Evolutionary conservation across 352 stramenopile species (phyloP).

Genomic region (Globisporangium echinulatum): DNA sequence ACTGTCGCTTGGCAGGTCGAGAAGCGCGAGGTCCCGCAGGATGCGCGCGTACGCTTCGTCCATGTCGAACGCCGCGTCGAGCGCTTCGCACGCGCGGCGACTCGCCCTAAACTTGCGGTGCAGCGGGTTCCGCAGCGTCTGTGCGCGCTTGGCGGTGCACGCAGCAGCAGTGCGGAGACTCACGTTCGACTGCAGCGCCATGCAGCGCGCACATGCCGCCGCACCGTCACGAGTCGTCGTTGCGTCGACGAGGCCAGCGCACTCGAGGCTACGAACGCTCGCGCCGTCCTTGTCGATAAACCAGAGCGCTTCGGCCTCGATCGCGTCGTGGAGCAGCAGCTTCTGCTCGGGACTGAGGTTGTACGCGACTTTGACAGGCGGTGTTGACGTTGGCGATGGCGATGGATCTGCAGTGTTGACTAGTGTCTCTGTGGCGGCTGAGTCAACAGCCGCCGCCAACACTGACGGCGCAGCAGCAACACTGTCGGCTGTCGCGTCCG

Average conservation of each 20-base stretch:
- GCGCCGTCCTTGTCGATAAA: constrained; percentile 76
- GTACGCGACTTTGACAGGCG: neutral
- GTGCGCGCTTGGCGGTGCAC: constrained; percentile 32
- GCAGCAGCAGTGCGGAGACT: constrained; percentile 37
- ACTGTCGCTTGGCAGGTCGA: constrained; percentile 32
- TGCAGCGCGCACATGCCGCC: constrained; percentile 34
- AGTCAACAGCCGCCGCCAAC: neutral
- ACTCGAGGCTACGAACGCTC: constrained; percentile 66
- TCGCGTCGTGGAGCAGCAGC: constrained; percentile 59
- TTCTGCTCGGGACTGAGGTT: constrained; percentile 32
- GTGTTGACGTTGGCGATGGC: neutral
- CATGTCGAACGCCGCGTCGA: constrained; percentile 57
- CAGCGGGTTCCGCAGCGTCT: constrained; percentile 30
- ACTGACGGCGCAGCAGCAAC: too few species aligned
- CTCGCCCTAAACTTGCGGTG: constrained; percentile 51
- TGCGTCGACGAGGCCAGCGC: constrained; percentile 36
- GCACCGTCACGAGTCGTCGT: constrained; percentile 21
- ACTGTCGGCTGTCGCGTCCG: neutral
- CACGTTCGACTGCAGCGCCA: constrained; percentile 40
- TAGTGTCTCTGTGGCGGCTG: neutral
- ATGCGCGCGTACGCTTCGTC: constrained; percentile 38
- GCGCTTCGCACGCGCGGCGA: constrained; percentile 36
- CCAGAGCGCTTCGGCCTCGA: constrained; percentile 68
- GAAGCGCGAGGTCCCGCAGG: constrained; percentile 49
- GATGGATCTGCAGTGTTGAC: neutral